These are phyloP conservation scores for Ustilago sp. DNA, from an alignment of 1,284 basidiomycete species.

Conservation along the genomic window DNA sequence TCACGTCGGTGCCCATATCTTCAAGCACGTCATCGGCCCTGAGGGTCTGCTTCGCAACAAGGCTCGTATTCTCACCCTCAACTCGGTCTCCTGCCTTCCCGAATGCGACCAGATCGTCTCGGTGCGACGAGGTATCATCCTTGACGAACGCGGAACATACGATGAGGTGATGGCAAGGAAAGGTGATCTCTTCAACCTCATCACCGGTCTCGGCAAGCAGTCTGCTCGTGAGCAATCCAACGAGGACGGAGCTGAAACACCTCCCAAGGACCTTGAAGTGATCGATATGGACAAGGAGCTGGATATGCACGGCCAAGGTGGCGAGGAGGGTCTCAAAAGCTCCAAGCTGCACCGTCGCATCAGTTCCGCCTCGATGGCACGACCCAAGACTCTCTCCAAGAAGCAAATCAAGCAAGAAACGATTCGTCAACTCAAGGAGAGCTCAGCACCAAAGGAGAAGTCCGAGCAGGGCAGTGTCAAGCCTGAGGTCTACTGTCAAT, in stretches of 20 bases:
- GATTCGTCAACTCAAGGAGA: constrained; percentile 65
- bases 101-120: constrained; percentile 77
- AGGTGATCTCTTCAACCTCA: constrained; percentile 74
- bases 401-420: constrained; percentile 62
- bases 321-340: constrained; percentile 53
- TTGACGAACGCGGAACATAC: constrained; percentile 76
- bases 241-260: constrained; percentile 36
- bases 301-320: constrained; percentile 43
- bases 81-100: constrained; percentile 73
- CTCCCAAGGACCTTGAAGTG: constrained; percentile 42
- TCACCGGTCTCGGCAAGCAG: constrained; percentile 69
- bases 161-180: constrained; percentile 74
- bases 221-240: constrained; percentile 48
- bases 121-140: constrained; percentile 77
- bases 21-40: constrained; percentile 64
- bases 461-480: constrained; percentile 64
- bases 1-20: constrained; percentile 68
- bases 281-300: constrained; percentile 52
- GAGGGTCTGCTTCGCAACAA: constrained; percentile 58
- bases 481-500: constrained; percentile 63
- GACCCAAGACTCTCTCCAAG: constrained; percentile 58
- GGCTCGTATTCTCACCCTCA: constrained; percentile 68
- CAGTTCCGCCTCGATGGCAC: constrained; percentile 52
- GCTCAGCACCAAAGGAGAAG: constrained; percentile 60
- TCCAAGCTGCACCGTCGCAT: constrained; percentile 57